Conservation (phyloP, 2,329 filamentous ascomycete species). For the Herpotrichia juniperi region DNA sequence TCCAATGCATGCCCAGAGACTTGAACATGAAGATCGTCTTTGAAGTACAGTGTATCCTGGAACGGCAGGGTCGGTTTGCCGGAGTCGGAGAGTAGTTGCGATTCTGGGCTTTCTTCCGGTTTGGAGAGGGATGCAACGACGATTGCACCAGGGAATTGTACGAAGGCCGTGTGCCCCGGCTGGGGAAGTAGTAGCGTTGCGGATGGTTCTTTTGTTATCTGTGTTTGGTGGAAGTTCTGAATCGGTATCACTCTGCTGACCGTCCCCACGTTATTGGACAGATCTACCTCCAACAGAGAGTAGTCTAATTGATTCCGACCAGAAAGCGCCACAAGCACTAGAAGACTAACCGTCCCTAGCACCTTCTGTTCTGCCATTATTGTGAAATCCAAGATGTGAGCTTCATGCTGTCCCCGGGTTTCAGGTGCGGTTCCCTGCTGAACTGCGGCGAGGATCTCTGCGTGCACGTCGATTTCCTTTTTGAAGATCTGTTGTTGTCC, state of each 20-base stretch:
- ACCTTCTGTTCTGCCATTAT: constrained; percentile 59
- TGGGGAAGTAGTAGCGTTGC: constrained; percentile 74
- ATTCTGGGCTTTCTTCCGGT: constrained; percentile 73
- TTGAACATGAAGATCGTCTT: constrained; percentile 56
- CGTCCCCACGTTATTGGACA: constrained; percentile 60
- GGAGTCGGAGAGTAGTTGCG: constrained; percentile 66
- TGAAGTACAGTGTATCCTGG: constrained; percentile 86
- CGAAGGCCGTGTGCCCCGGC: constrained; percentile 79
- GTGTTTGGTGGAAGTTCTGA: constrained; percentile 57
- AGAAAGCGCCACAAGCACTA: constrained; percentile 41
- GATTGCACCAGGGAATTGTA: constrained; percentile 79
- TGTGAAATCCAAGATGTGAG: constrained; percentile 81
- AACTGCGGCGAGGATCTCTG: constrained; percentile 67
- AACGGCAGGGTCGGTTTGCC: constrained; percentile 61
- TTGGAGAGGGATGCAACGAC: constrained; percentile 76
- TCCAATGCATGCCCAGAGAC: constrained; percentile 59
- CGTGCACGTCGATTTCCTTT: constrained; percentile 72
- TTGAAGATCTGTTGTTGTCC: constrained; percentile 81
- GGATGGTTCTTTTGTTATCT: constrained; percentile 36
- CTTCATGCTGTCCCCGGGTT: constrained; percentile 59
- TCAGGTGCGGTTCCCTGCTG: constrained; percentile 58
- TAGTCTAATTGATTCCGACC: constrained; percentile 60
- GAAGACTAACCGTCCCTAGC: constrained; percentile 23
- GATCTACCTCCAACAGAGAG: constrained; percentile 72
- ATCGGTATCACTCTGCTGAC: constrained; percentile 72